Evolutionary conservation across 257 asterid species (phyloP).

Genomic region (Solanum appendiculatum): DNA sequence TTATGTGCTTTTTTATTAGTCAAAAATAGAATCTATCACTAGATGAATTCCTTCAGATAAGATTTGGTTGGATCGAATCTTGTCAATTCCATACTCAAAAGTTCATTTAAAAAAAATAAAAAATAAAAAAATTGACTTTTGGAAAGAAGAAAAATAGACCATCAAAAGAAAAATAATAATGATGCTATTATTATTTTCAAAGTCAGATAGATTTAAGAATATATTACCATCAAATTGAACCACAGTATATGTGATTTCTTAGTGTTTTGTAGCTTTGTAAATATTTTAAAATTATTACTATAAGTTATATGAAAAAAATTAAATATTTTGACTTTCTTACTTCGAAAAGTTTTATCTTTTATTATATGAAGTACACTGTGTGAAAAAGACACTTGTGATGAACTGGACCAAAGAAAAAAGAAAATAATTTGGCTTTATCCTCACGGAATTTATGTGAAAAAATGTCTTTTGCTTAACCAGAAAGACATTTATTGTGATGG

Average conservation of each 20-base stretch:
- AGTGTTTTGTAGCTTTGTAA: not conserved
- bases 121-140: not conserved
- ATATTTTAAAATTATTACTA: not conserved
- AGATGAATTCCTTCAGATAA: not conserved
- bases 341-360: not conserved
- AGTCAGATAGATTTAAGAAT: not conserved
- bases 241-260: not conserved
- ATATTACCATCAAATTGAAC: not conserved
- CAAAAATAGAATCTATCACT: not conserved
- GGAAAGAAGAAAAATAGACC: not conserved
- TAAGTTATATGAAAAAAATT: not conserved
- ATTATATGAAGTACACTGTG: not conserved
- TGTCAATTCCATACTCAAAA: not conserved
- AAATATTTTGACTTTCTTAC: not conserved
- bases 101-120: not conserved
- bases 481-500: slow-evolving; percentile 7
- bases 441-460: not conserved
- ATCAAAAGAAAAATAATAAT: not conserved
- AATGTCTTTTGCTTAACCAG: not conserved
- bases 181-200: not conserved
- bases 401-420: not conserved
- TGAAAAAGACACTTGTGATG: not conserved
- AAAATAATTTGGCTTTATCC: not conserved
- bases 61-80: slow-evolving; percentile 1
- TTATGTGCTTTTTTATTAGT: not conserved